Conservation (phyloP, 164 flowering plant species). For the Litsea cubeba region DNA sequence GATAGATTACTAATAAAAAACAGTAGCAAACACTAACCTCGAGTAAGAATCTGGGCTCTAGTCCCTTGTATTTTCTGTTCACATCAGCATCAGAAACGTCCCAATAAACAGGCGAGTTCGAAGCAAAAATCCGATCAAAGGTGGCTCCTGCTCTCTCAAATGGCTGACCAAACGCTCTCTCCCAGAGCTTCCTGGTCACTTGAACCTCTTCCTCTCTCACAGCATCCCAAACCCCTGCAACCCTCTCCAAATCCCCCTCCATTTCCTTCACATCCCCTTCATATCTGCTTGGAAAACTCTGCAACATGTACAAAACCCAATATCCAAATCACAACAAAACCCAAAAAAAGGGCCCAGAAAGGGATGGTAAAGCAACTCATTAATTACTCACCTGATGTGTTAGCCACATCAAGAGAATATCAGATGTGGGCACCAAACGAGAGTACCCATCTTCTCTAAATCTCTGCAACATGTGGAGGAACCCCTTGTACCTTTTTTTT, state of each 20-base stretch:
- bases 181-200: conserved; percentile 66
- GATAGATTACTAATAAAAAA: too few species aligned
- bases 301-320: conserved; percentile 12
- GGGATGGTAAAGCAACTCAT: neutral
- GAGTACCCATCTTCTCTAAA: conserved; percentile 34
- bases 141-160: conserved; percentile 80
- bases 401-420: conserved; percentile 78
- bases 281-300: conserved; percentile 86
- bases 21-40: conserved; percentile 44
- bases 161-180: conserved; percentile 62
- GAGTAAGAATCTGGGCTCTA: conserved; percentile 72
- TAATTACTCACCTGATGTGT: conserved; percentile 62
- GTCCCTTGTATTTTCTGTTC: conserved; percentile 60
- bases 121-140: conserved; percentile 17
- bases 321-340: neutral
- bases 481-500: conserved; percentile 60
- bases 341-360: neutral
- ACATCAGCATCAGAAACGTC: conserved; percentile 57
- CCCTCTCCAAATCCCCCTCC: conserved; percentile 41
- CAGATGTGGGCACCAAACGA: conserved; percentile 59
- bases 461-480: conserved; percentile 48
- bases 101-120: conserved; percentile 48
- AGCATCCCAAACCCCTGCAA: conserved; percentile 40
- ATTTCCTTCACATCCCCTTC: conserved; percentile 54
- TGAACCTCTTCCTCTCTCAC: conserved; percentile 41